Evolutionary conservation across 2,329 filamentous ascomycete species (phyloP), one percentile per base, ranked within the genome.

Genomic region (Fusarium proliferatum): DNA sequence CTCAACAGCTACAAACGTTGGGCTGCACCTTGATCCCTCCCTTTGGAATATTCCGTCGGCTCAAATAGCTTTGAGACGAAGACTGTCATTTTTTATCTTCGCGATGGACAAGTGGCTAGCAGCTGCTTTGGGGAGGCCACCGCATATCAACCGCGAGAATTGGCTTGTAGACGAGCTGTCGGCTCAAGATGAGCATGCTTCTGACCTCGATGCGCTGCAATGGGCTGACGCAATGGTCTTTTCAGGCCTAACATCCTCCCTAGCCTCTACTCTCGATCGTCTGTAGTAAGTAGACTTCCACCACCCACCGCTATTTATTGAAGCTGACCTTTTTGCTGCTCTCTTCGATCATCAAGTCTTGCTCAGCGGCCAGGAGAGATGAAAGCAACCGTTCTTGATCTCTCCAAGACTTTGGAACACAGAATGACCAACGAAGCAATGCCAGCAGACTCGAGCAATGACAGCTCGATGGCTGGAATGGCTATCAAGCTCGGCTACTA

Each of bases 101-200:
- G 45, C 56, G 2, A 33, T 61, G 16, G 56, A 64, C 8, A 51
- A 16, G 9, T 64, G 56, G 61, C 10, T 64, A 16, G 61, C 61
- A 15, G 61, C 61, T 4, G 45, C 61, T 9, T 28, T 64, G 5
- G 61, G 61, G 21, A 51, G 61, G 13, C 43, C 61, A 3, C 61
- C 56, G 9, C 34, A 45, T 19, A 61, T 64, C 4, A 33, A 7
- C 11, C 38, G 16, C 0, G 23, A 9, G 1, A 61, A 64, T 6
- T 64, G 61, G 61, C 33, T 64, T 0, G 26, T 64, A 0, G 55
- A 52, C 6, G 23, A 51, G 1, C 4, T 64, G 2, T 19, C 5
- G 1, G 1, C 21, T 6, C 36, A 39, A 5, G 61, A 64, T 3
- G 23, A 36, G 1, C 45, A 10, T n/a, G 4, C 21, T 1, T 51